Conservation (phyloP, 441 rosid species). For the Brassica hybrid region DNA sequence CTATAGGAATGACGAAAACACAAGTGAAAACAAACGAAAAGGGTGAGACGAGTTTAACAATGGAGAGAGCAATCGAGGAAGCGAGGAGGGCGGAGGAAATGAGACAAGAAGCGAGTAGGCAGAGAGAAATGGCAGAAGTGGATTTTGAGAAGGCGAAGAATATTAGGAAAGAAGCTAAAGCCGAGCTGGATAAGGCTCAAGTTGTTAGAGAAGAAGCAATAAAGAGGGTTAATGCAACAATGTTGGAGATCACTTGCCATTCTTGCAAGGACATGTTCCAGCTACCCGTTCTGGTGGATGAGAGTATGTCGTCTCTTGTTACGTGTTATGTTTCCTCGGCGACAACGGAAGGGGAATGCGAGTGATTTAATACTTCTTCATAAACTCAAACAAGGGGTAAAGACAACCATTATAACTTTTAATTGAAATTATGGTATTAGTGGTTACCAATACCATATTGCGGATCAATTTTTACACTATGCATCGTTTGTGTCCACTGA, state of each 20-base stretch:
- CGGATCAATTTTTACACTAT: constrained; percentile 17
- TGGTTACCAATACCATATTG: neutral
- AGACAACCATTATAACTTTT: neutral
- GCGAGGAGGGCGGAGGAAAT: constrained; percentile 58
- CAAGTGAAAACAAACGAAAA: constrained; percentile 25
- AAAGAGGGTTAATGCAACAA: constrained; percentile 56
- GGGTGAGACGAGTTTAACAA: constrained; percentile 36
- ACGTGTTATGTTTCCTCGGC: constrained; percentile 52
- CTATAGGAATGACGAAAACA: constrained; percentile 36
- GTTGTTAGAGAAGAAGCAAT: constrained; percentile 57
- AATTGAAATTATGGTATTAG: constrained; percentile 5
- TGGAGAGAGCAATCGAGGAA: constrained; percentile 52
- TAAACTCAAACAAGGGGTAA: constrained; percentile 10
- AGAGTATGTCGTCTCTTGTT: constrained; percentile 52
- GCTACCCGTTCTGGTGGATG: constrained; percentile 45
- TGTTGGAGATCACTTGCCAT: constrained; percentile 66
- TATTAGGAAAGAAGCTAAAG: constrained; percentile 65
- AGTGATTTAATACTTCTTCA: constrained; percentile 31
- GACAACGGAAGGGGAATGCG: constrained; percentile 51
- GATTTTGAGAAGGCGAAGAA: constrained; percentile 69
- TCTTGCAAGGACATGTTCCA: constrained; percentile 59
- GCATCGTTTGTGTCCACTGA: constrained; percentile 1
- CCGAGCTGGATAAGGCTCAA: constrained; percentile 64
- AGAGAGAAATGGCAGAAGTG: constrained; percentile 63
- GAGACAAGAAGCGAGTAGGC: constrained; percentile 57